These are phyloP conservation scores for Penicillium sp. DNA, from an alignment of 2,329 filamentous ascomycete species.

Conservation along the genomic window DNA sequence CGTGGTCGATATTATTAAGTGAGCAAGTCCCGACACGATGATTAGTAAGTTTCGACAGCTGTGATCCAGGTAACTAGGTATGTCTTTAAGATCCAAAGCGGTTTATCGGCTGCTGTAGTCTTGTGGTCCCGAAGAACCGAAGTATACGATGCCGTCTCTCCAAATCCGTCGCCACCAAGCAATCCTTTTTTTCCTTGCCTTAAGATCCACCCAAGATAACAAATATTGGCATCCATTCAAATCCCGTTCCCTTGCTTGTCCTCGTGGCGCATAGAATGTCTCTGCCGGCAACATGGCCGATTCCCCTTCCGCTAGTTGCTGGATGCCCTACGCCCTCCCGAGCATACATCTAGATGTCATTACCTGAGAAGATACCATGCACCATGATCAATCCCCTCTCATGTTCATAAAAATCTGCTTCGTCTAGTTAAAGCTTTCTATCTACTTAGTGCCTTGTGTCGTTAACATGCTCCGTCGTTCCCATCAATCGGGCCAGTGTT, in stretches of 20 bases:
- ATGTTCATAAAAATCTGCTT: neutral
- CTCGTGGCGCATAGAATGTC: neutral
- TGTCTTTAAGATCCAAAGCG: too few species aligned
- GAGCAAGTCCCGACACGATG: too few species aligned
- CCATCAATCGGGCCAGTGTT: constrained; percentile 53
- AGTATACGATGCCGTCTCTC: neutral
- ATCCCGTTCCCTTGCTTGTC: neutral
- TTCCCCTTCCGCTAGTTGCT: neutral
- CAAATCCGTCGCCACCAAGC: neutral
- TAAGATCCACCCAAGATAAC: neutral
- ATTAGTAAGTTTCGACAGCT: too few species aligned
- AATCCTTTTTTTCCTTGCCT: neutral
- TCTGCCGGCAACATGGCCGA: constrained; percentile 6
- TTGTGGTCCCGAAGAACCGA: neutral
- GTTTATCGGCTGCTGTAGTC: neutral
- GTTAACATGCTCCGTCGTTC: constrained; percentile 28
- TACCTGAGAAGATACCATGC: neutral
- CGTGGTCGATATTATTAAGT: too few species aligned
- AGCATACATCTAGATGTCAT: neutral
- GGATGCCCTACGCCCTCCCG: constrained; percentile 9
- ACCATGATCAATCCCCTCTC: neutral
- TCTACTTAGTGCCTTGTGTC: constrained; percentile 20
- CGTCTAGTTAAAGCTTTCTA: neutral
- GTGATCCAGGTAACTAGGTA: too few species aligned
- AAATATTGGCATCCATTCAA: neutral